Evolutionary conservation across 176 grass and related monocot genomes (phyloP).

Genomic region (Oryza nivara): DNA sequence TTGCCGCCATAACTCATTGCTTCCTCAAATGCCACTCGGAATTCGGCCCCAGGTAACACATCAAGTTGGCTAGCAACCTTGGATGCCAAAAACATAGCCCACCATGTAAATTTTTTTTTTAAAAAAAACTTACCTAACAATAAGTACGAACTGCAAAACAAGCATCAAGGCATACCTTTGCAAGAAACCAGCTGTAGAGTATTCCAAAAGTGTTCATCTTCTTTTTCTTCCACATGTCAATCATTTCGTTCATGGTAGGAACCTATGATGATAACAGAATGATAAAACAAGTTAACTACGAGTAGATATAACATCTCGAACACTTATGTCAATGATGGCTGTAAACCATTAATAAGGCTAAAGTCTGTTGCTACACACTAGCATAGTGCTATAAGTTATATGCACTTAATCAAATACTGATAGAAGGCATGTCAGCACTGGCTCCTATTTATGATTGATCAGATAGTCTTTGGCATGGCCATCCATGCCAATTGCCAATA

Average conservation of each 20-base stretch:
- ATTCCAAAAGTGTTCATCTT: constrained; percentile 95
- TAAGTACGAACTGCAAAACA: constrained; percentile 11
- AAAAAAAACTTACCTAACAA: constrained; percentile 22
- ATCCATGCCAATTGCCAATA: not conserved
- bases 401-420: not conserved
- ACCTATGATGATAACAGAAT: constrained; percentile 54
- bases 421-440: not conserved
- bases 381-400: not conserved
- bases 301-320: not conserved
- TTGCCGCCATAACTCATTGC: constrained; percentile 79
- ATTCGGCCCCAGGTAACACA: constrained; percentile 90
- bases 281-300: not conserved
- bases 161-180: constrained; percentile 59
- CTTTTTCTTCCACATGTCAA: constrained; percentile 98
- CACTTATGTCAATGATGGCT: not conserved
- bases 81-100: constrained; percentile 24
- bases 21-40: constrained; percentile 93
- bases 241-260: constrained; percentile 89
- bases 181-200: constrained; percentile 97
- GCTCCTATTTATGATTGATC: not conserved
- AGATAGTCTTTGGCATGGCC: not conserved
- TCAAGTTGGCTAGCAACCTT: constrained; percentile 91
- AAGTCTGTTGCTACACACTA: not conserved
- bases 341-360: not conserved
- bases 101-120: constrained; percentile 18